Percentiles rank a stretch among this genome's conserved stretches.
phyloP scores from a whole-genome alignment of 1,284 basidiomycete genomes.

The Prillingera fragicola region DNA sequence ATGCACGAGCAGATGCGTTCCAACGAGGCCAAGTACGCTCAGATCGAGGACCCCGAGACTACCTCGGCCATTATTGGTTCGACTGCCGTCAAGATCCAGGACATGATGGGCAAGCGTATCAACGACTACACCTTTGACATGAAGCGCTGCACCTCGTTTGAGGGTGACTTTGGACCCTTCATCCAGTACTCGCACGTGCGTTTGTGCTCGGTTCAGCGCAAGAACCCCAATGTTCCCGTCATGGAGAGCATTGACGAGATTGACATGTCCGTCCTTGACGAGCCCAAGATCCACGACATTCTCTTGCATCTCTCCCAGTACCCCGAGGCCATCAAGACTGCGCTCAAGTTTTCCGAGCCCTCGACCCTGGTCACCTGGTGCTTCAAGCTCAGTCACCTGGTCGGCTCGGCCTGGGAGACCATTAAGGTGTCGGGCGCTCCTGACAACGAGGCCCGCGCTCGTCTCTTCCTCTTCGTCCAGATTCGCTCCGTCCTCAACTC shows the following conservation, averaged over 20 bases:
- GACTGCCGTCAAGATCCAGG: conserved; percentile 96
- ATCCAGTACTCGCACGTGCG: conserved; percentile 97
- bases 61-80: conserved; percentile 85
- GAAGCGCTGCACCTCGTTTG: conserved; percentile 91
- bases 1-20: conserved; percentile 98
- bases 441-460: conserved; percentile 67
- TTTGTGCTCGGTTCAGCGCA: conserved; percentile 84
- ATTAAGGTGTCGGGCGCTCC: conserved; percentile 70
- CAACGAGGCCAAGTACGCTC: conserved; percentile 88
- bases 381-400: conserved; percentile 49
- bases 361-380: conserved; percentile 67
- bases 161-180: conserved; percentile 92
- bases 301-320: conserved; percentile 79
- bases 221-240: conserved; percentile 76
- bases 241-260: conserved; percentile 64
- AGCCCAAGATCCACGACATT: conserved; percentile 77
- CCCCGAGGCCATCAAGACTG: conserved; percentile 82
- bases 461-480: conserved; percentile 83
- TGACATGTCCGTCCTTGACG: conserved; percentile 63
- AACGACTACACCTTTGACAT: conserved; percentile 97
- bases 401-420: conserved; percentile 48
- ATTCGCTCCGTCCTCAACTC: conserved; percentile 81
- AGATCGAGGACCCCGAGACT: conserved; percentile 79
- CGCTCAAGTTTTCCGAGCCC: conserved; percentile 81
- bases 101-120: conserved; percentile 91